These are phyloP conservation scores for Cladosporium phlei DNA, from an alignment of 2,329 filamentous ascomycete species.

Conservation along the genomic window DNA sequence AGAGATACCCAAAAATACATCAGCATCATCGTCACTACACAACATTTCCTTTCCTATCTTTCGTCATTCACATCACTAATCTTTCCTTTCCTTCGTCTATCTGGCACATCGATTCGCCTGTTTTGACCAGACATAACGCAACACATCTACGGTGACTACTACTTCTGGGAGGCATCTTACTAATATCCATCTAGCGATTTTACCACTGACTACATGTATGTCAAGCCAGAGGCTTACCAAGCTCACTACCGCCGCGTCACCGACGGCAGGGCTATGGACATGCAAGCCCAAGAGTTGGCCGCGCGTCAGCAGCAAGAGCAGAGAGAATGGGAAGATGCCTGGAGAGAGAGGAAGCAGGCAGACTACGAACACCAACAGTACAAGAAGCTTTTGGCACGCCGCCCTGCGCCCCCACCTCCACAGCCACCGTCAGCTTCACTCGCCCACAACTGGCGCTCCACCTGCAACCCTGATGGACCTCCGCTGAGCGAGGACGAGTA, in stretches of 20 bases:
- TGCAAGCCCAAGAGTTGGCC: background rate
- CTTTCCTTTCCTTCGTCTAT: constrained; percentile 11
- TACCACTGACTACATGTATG: constrained; percentile 6
- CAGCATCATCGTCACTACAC: constrained; percentile 13
- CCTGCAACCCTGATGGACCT: background rate
- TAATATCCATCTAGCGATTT: constrained; percentile 15
- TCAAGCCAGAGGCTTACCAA: constrained; percentile 8
- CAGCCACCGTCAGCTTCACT: background rate
- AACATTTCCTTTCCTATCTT: background rate
- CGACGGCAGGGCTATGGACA: background rate
- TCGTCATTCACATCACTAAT: background rate
- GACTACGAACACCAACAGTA: background rate
- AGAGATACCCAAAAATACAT: constrained; percentile 16
- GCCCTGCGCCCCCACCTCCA: background rate
- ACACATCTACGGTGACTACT: no score
- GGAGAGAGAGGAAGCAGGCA: background rate
- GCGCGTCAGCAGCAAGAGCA: background rate
- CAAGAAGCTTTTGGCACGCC: background rate
- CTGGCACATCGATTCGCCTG: constrained; percentile 15
- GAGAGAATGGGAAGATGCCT: background rate
- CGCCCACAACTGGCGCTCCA: background rate
- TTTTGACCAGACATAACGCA: no score
- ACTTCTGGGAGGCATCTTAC: constrained; percentile 13
- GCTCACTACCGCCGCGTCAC: constrained; percentile 6
- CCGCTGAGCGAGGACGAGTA: background rate